Percentiles rank a stretch among this genome's conserved stretches.
These are phyloP conservation scores for Teratosphaeriaceae sp. DNA, from an alignment of 2,329 filamentous ascomycete genomes.

Conservation along the genomic window DNA sequence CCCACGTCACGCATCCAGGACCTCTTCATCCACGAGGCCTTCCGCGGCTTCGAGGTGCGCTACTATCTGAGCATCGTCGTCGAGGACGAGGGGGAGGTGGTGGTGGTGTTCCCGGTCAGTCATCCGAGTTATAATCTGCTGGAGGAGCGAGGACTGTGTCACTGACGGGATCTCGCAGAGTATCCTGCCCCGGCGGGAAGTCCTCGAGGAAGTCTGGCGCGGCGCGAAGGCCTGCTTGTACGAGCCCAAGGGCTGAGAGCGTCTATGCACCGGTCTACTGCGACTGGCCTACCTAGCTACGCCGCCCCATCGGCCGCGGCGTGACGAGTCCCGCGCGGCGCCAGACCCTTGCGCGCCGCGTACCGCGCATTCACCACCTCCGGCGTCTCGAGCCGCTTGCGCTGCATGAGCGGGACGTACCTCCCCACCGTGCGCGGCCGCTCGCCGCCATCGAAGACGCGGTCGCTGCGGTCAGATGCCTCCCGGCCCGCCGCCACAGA, in stretches of 20 bases:
- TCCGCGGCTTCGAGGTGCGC: slow-evolving; percentile 81
- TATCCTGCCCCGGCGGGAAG: slow-evolving; percentile 63
- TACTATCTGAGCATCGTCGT: slow-evolving; percentile 90
- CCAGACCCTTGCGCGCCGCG: slow-evolving; percentile 43
- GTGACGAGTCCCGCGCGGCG: not conserved
- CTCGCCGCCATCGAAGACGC: slow-evolving; percentile 55
- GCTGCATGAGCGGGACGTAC: slow-evolving; percentile 52
- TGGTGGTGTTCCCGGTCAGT: slow-evolving; percentile 85
- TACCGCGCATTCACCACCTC: slow-evolving; percentile 59
- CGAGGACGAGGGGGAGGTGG: slow-evolving; percentile 76
- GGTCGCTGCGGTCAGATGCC: slow-evolving; percentile 34
- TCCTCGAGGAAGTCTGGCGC: slow-evolving; percentile 86
- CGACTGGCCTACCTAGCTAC: slow-evolving; percentile 7
- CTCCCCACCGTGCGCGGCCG: slow-evolving; percentile 47
- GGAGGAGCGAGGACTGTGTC: not conserved
- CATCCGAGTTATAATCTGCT: not conserved
- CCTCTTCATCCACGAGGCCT: slow-evolving; percentile 91
- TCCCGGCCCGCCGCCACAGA: not conserved
- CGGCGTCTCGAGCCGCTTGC: slow-evolving; percentile 50
- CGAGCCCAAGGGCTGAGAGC: slow-evolving; percentile 49
- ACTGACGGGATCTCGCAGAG: slow-evolving; percentile 33
- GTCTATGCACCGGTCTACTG: not conserved
- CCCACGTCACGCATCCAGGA: slow-evolving; percentile 89
- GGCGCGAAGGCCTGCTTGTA: slow-evolving; percentile 77
- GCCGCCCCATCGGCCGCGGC: slow-evolving; percentile 8